Base-by-base conservation (phyloP, 257 asterid genomes). In the Primulina tabacum region DNA sequence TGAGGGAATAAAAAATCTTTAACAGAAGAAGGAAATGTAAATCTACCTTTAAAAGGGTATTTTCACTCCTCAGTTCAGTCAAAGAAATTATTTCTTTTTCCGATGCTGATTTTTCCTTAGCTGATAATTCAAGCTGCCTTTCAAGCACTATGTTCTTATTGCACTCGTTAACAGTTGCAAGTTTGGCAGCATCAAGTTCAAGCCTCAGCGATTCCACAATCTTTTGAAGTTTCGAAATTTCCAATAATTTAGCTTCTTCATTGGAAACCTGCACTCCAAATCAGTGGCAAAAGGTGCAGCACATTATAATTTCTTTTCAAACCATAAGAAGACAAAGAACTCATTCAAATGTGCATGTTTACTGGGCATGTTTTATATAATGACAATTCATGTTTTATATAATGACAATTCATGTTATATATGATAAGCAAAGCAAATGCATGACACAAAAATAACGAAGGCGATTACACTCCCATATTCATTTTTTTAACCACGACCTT, bases 171-270 rank as follows among this genome's bases (percentile, higher is more conserved):
- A 94, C 93, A 65, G 90, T 86, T 67, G 95, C 90, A 68, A 94
- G 96, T 81, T 86, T 94, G 26, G 97, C 92, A 55, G 97, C 97
- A 77, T 94, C 96, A 47, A 89, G 75, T 73, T 91, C 95, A 79
- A 91, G 85, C 74, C 77, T 85, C 65, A 91, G 78, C 60, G 97
- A 87, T 84, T 89, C 97, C 69, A 91, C 85, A 50, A 85, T 86
- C 88, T 94, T 91, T 62, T 88, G 88, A 82, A 94, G 97, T 84
- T 88, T 94, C 70, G 95, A 85, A 50, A 91, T 82, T 76, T 94
- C 97, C 80, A 83, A 87, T 68, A 79, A 68, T 78, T 85, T 91
- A 34, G 91, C 86, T 80, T 94, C 97, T 43, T 94, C 99, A 77
- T 76, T 86, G 29, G 97, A 88, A 50, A 79, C 79, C 99, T 94